Evolutionary conservation across 1,139 yeast genomes (phyloP).

Genomic region (Hyphopichia pseudoburtonii): DNA sequence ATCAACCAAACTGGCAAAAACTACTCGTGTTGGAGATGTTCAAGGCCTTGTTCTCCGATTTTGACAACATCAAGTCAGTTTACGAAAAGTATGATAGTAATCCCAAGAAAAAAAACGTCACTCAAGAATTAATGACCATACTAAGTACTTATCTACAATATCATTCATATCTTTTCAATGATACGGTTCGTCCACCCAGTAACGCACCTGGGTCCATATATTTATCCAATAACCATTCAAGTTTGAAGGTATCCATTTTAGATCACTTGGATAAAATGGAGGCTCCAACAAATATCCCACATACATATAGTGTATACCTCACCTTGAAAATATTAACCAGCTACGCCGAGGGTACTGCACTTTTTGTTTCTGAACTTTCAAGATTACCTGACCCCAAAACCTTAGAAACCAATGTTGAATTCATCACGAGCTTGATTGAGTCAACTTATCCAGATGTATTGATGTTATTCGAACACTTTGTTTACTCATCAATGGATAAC

Average conservation of each 20-base stretch:
- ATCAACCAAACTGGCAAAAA: constrained; percentile 58
- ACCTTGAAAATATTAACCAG: constrained; percentile 53
- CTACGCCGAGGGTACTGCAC: constrained; percentile 70
- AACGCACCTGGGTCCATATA: constrained; percentile 9
- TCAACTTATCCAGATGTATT: constrained; percentile 48
- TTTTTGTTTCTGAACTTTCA: constrained; percentile 48
- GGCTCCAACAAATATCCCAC: constrained; percentile 61
- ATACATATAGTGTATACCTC: constrained; percentile 61
- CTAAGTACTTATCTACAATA: constrained; percentile 31
- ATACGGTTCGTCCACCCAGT: constrained; percentile 27
- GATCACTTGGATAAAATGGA: constrained; percentile 79
- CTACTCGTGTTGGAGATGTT: constrained; percentile 72
- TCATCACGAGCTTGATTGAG: constrained; percentile 39
- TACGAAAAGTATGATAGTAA: constrained; percentile 66
- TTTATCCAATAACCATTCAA: constrained; percentile 27
- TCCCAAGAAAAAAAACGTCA: constrained; percentile 55
- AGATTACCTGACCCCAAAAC: constrained; percentile 19
- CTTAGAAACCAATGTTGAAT: constrained; percentile 37
- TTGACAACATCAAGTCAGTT: constrained; percentile 48
- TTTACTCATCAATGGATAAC: constrained; percentile 67
- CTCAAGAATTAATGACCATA: constrained; percentile 57
- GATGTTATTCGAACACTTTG: constrained; percentile 48
- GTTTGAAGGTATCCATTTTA: constrained; percentile 55
- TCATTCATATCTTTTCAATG: constrained; percentile 35
- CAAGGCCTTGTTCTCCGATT: constrained; percentile 58